Conservation (phyloP, 495 filamentous ascomycete species). For the Penicillium nucicola region DNA sequence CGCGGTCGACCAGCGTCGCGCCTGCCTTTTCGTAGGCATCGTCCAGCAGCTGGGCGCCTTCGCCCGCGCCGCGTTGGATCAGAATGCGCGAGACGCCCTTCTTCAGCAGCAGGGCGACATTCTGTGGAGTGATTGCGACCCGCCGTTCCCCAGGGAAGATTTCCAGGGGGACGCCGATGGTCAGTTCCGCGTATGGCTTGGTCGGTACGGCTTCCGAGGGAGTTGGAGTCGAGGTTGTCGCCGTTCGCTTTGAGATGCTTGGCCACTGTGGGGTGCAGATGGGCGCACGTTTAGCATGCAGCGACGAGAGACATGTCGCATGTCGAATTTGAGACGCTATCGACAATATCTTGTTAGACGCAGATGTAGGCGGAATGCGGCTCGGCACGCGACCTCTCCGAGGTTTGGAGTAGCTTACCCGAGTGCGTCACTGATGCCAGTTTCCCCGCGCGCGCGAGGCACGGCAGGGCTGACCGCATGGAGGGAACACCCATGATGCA, state of each 20-base stretch:
- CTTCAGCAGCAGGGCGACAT: conserved; percentile 71
- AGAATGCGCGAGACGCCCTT: conserved; percentile 74
- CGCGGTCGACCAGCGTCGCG: conserved; percentile 63
- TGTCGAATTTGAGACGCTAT: conserved; percentile 17
- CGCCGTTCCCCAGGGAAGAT: conserved; percentile 69
- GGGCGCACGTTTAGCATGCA: conserved; percentile 1
- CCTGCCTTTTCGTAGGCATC: conserved; percentile 69
- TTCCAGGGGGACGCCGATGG: conserved; percentile 70
- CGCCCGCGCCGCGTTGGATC: conserved; percentile 72
- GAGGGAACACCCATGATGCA: conserved; percentile 29
- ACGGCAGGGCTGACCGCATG: conserved; percentile 28
- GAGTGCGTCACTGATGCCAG: conserved; percentile 14
- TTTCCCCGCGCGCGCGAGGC: conserved; percentile 26
- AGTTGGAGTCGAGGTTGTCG: conserved; percentile 19
- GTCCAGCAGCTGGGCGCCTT: conserved; percentile 67
- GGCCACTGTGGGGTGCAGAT: conserved; percentile 13
- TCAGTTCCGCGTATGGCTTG: conserved; percentile 63
- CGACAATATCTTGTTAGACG: conserved; percentile 5
- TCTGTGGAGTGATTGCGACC: conserved; percentile 76
- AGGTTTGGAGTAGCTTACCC: conserved; percentile 18
- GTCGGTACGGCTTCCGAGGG: conserved; percentile 52
- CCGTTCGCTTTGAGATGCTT: conserved; percentile 20
- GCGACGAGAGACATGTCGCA: conserved; percentile 6
- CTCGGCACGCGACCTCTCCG: too few species aligned
- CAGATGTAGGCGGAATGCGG: neutral